Percentiles rank a stretch among this genome's conserved stretches.
Conservation (phyloP, 306 rosid genomes). For the Cucurbita argyrosperma region DNA sequence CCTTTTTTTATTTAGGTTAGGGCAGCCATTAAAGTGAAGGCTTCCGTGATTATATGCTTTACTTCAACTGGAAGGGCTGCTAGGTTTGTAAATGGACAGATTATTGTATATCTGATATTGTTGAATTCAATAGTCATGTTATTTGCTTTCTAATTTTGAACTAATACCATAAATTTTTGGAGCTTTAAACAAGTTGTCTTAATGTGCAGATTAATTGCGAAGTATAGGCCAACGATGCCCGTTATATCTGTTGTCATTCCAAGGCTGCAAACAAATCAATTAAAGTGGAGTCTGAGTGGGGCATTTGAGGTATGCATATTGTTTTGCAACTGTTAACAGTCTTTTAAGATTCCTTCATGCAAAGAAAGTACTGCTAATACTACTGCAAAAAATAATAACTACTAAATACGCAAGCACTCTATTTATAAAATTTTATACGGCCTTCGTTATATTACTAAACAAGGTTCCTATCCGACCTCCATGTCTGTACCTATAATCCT, state of each 20-base stretch:
- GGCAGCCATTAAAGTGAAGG: constrained; percentile 98
- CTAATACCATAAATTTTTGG: not conserved
- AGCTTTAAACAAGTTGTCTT: not conserved
- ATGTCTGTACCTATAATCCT: not conserved
- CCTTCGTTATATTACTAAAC: not conserved
- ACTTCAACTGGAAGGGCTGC: constrained; percentile 99
- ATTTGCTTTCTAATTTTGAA: not conserved
- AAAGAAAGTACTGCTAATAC: not conserved
- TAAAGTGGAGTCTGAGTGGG: constrained; percentile 73
- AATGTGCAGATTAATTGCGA: constrained; percentile 63
- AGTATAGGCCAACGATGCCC: constrained; percentile 95
- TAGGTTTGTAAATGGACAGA: constrained; percentile 24
- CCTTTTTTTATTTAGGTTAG: constrained; percentile 49
- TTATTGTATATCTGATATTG: not conserved
- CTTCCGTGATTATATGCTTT: constrained; percentile 82
- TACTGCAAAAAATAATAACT: not conserved
- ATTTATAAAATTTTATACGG: not conserved
- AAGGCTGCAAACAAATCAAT: constrained; percentile 60
- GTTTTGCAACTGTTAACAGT: not conserved
- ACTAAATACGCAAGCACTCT: not conserved
- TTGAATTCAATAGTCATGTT: not conserved
- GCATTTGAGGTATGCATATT: constrained; percentile 54
- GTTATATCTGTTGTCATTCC: constrained; percentile 88
- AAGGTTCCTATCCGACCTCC: not conserved
- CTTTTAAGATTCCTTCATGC: not conserved